Evolutionary conservation across 2,329 filamentous ascomycete species (phyloP).

Genomic region (Westerdykella aurantiaca): DNA sequence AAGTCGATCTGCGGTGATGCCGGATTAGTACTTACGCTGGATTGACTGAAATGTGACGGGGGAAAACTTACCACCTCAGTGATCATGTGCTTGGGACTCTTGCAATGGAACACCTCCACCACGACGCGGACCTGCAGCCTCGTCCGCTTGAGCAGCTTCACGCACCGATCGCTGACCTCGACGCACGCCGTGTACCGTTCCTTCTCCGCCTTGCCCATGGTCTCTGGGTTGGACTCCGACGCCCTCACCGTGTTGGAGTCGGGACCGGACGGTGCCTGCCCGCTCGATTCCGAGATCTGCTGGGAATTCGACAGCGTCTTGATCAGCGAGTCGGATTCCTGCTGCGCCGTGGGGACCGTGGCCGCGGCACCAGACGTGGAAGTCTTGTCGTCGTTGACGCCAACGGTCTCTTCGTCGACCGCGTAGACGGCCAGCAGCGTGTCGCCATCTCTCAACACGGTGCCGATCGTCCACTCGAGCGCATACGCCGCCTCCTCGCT

Average conservation of each 20-base stretch:
- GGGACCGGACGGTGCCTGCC: conserved; percentile 25
- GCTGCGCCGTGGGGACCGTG: conserved; percentile 68
- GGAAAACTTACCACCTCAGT: conserved; percentile 67
- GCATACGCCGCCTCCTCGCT: conserved; percentile 93
- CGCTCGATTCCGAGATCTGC: conserved; percentile 27
- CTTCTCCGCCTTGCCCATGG: conserved; percentile 56
- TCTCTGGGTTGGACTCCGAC: conserved; percentile 33
- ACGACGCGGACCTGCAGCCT: conserved; percentile 87
- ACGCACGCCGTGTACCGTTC: conserved; percentile 78
- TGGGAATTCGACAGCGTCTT: conserved; percentile 52
- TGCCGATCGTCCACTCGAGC: conserved; percentile 95
- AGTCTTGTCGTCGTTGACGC: conserved; percentile 41
- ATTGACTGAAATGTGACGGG: conserved; percentile 5
- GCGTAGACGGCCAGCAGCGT: conserved; percentile 91
- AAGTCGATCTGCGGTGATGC: conserved; percentile 63
- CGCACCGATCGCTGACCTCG: conserved; percentile 74
- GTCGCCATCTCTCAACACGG: conserved; percentile 87
- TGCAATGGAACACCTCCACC: conserved; percentile 96
- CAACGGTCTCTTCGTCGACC: conserved; percentile 71
- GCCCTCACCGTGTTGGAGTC: conserved; percentile 31
- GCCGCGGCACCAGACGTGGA: conserved; percentile 52
- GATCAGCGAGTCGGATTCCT: conserved; percentile 68
- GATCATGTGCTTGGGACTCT: conserved; percentile 92
- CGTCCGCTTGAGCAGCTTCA: conserved; percentile 84
- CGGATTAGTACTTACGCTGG: conserved; percentile 18